These are phyloP conservation scores for Lobosporangium transversale DNA, from an alignment of 192 early-diverging fungal species.

Conservation along the genomic window DNA sequence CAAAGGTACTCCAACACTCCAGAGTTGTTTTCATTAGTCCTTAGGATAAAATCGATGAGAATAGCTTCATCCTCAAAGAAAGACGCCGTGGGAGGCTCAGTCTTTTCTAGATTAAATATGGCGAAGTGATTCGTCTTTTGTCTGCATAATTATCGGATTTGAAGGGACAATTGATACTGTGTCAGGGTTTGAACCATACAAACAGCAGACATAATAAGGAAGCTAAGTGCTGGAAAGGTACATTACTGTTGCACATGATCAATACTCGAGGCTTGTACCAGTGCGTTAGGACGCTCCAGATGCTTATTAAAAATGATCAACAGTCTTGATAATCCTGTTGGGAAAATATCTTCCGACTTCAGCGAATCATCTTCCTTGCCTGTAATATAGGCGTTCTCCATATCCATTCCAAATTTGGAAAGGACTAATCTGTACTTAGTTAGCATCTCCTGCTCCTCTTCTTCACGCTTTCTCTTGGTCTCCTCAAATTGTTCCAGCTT, in stretches of 20 bases:
- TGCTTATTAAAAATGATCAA: slow-evolving; percentile 43
- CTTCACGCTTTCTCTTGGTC: slow-evolving; percentile 46
- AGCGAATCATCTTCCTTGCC: neutral
- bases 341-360: slow-evolving; percentile 16
- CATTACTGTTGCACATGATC: slow-evolving; percentile 45
- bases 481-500: slow-evolving; percentile 52
- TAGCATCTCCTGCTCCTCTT: slow-evolving; percentile 46
- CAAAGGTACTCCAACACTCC: slow-evolving; percentile 39
- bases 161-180: no score
- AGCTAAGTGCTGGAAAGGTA: neutral
- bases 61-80: slow-evolving; percentile 11
- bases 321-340: slow-evolving; percentile 20
- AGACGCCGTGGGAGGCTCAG: neutral
- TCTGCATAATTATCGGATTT: no score
- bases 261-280: slow-evolving; percentile 36
- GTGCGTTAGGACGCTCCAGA: slow-evolving; percentile 35
- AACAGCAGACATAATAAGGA: no score
- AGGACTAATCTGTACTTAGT: slow-evolving; percentile 43
- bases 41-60: slow-evolving; percentile 20
- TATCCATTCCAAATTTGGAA: slow-evolving; percentile 48
- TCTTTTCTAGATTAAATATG: slow-evolving; percentile 32
- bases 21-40: slow-evolving; percentile 32
- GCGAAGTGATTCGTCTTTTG: slow-evolving; percentile 52
- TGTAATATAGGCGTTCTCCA: slow-evolving; percentile 30
- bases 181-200: no score